Evolutionary conservation across 371 early-diverging fungal species (phyloP), one percentile per base, ranked within the genome.

Genomic region (Mucor plumbeus): DNA sequence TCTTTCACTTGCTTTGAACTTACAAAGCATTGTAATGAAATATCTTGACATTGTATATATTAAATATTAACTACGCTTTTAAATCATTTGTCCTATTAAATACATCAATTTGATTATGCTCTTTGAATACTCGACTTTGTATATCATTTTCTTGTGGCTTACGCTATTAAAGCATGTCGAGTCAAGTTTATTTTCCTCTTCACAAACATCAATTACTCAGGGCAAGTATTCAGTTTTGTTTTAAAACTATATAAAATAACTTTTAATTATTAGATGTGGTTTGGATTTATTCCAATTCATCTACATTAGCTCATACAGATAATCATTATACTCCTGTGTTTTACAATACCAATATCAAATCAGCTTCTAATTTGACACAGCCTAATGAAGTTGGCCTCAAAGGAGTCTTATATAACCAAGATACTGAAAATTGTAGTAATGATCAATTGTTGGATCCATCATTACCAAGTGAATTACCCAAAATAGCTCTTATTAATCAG

Each of bases 251-350:
- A 15, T 6, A 11, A 33, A 14, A 7, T 31, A 55, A 34, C 6
- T 21, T 14, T 4, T 33, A 3, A 14, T 15, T 15, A 6, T 14
- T 9, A 62, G 63, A 62, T 39, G 40, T 62, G n/a, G 39, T 53
- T 8, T 62, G 63, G 63, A 34, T 53, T 5, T 62, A 62, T 40
- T 62, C 63, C 39, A 62, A 62, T 47, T 62, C 63, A 9, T 53
- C 63, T 7, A 62, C 63, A 19, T 39, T 62, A 53, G 54, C 53
- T 15, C 63, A 62, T 10, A 53, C 40, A 44, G 63, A 62, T 26
- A 62, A 50, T 14, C 39, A 26, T 26, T 53, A 35, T 17, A 62
- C 54, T 53, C 63, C 63, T 53, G 21, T 62, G 21, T 39, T 62
- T 4, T 62, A 53, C 39, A 53, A 53, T 19, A 62, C 14, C 14